Conservation (phyloP, 768 basidiomycete species). For the Russula abietina region DNA sequence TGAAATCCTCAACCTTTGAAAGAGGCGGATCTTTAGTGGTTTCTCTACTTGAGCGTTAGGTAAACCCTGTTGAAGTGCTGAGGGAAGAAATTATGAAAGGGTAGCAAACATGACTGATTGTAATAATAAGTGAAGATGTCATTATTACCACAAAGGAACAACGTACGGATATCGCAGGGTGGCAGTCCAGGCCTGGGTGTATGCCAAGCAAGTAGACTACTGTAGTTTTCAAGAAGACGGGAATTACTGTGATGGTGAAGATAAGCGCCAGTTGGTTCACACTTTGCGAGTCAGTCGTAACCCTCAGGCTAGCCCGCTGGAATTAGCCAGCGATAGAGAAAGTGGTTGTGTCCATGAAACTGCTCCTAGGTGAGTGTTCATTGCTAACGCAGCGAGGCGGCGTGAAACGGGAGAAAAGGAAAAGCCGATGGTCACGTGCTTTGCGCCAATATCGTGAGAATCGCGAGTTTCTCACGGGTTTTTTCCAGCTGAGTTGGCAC, state of each 20-base stretch:
- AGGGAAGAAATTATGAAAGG: slow-evolving; percentile 20
- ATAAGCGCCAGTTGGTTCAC: neutral
- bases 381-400: no score
- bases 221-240: slow-evolving; percentile 12
- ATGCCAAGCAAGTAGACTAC: slow-evolving; percentile 2
- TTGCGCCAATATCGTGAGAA: no score
- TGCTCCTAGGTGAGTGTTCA: no score
- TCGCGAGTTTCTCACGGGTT: no score
- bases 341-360: no score
- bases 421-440: no score
- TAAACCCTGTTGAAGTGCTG: slow-evolving; percentile 15
- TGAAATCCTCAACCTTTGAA: neutral
- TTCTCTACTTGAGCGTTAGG: slow-evolving; percentile 16
- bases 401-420: no score
- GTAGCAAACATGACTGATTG: slow-evolving; percentile 17
- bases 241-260: neutral
- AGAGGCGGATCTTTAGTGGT: neutral
- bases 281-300: no score
- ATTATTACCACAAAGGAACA: neutral
- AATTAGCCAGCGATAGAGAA: no score
- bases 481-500: no score
- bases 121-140: slow-evolving; percentile 1
- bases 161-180: neutral
- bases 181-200: neutral
- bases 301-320: no score